phyloP scores from a whole-genome alignment of 495 filamentous ascomycete genomes.

The Aspergillus carlsbadensis region DNA sequence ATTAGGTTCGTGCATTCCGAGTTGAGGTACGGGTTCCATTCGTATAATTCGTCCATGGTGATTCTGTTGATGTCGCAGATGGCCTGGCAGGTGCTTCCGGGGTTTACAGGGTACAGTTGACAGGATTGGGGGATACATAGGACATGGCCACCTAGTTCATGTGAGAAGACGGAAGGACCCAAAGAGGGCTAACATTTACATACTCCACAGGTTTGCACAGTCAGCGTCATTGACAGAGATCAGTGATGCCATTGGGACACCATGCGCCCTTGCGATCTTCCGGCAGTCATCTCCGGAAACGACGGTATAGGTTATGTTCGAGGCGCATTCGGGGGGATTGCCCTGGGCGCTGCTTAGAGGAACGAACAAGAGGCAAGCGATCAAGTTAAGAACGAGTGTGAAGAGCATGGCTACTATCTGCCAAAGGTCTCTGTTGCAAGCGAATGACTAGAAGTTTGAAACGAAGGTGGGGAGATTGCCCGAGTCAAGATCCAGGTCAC shows the following conservation, averaged over 20 bases:
- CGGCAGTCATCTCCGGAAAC: constrained; percentile 3
- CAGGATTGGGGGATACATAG: constrained; percentile 7
- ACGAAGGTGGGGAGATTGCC: too few relatives aligned
- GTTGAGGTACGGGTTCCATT: constrained; percentile 14
- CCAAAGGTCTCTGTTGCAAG: too few relatives aligned
- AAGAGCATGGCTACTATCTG: too few relatives aligned
- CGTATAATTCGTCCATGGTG: not conserved
- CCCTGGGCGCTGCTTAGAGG: not conserved
- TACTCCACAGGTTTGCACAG: constrained; percentile 7
- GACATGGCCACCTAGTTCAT: not conserved
- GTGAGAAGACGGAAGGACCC: not conserved
- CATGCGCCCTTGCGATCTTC: not conserved
- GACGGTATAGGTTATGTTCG: constrained; percentile 4
- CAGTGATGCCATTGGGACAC: constrained; percentile 1
- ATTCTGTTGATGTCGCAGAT: not conserved
- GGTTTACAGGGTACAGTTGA: not conserved
- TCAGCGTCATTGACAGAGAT: not conserved
- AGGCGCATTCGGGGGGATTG: not conserved
- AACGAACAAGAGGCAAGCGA: not conserved
- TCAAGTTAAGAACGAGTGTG: not conserved
- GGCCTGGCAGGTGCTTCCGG: not conserved
- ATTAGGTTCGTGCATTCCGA: constrained; percentile 13
- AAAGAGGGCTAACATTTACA: not conserved
- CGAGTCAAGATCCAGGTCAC: too few relatives aligned
- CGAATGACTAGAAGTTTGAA: too few relatives aligned